Evolutionary conservation across 1,284 basidiomycete genomes (phyloP).

Genomic region (Lentinula novae-zelandiae): DNA sequence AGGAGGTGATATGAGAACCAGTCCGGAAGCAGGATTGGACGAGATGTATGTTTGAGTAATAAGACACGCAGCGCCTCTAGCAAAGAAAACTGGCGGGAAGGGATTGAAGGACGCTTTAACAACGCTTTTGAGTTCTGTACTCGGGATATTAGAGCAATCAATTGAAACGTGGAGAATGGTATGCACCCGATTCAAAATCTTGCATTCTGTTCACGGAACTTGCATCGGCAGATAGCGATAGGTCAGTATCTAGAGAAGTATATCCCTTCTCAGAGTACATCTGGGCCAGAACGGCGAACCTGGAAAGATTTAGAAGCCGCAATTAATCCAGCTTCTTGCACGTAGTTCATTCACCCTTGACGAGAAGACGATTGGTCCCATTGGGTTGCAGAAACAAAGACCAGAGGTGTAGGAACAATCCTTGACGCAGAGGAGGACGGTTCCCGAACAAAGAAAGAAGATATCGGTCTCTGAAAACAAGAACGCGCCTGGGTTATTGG

Average conservation of each 20-base stretch:
- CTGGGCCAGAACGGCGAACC: constrained; percentile 35
- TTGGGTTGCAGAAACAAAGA: constrained; percentile 39
- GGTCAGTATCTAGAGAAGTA: constrained; percentile 53
- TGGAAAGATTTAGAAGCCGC: constrained; percentile 22
- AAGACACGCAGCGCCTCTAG: constrained; percentile 45
- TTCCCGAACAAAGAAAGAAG: constrained; percentile 31
- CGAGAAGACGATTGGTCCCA: constrained; percentile 33
- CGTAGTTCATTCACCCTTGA: constrained; percentile 27
- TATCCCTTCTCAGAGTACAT: constrained; percentile 58
- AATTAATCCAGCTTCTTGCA: not conserved
- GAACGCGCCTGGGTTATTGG: not conserved
- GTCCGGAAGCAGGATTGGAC: constrained; percentile 56
- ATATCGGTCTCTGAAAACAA: constrained; percentile 13
- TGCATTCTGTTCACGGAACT: constrained; percentile 33
- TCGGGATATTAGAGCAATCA: not conserved
- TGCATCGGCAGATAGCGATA: constrained; percentile 31
- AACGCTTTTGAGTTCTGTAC: constrained; percentile 36
- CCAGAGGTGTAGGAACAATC: constrained; percentile 49
- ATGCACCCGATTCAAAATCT: constrained; percentile 36
- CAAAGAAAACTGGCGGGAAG: constrained; percentile 63
- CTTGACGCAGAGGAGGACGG: constrained; percentile 40
- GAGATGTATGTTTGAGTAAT: constrained; percentile 67
- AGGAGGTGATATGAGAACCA: constrained; percentile 60
- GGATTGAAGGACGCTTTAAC: constrained; percentile 46
- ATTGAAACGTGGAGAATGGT: not conserved